Conservation (phyloP, 169 alveolate genomes). For the Eimeria praecox region DNA sequence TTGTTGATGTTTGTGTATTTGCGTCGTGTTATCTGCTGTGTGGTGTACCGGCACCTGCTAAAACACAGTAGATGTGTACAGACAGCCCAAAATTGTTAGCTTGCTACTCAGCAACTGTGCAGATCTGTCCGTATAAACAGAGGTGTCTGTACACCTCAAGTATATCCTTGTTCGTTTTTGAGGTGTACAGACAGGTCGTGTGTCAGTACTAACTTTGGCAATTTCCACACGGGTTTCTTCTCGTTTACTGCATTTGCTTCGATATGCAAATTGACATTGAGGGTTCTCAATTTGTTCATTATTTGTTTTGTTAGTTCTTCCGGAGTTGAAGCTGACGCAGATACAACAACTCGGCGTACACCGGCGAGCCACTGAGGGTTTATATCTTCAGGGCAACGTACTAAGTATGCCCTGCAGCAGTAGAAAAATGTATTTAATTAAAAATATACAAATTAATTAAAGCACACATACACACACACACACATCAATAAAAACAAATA, state of each 20-base stretch:
- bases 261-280: conserved; percentile 78
- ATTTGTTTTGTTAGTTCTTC: conserved; percentile 88
- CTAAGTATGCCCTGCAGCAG: conserved; percentile 84
- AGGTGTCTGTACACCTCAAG: no score
- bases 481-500: no score
- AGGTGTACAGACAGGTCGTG: not conserved
- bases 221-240: conserved; percentile 90
- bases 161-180: no score
- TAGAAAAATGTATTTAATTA: not conserved
- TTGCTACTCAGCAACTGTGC: no score
- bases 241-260: conserved; percentile 87
- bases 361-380: conserved; percentile 85
- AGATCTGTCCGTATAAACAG: no score
- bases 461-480: no score
- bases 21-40: not conserved
- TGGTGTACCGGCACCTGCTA: not conserved
- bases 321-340: conserved; percentile 93
- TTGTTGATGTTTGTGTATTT: no score
- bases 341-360: conserved; percentile 85
- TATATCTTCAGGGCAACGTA: conserved; percentile 85
- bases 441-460: no score
- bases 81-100: no score
- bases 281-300: conserved; percentile 8
- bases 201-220: conserved; percentile 84
- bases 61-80: not conserved